Conservation (phyloP, 129 eudicot genomes). For the Pseudognaphalium luteoalbum region DNA sequence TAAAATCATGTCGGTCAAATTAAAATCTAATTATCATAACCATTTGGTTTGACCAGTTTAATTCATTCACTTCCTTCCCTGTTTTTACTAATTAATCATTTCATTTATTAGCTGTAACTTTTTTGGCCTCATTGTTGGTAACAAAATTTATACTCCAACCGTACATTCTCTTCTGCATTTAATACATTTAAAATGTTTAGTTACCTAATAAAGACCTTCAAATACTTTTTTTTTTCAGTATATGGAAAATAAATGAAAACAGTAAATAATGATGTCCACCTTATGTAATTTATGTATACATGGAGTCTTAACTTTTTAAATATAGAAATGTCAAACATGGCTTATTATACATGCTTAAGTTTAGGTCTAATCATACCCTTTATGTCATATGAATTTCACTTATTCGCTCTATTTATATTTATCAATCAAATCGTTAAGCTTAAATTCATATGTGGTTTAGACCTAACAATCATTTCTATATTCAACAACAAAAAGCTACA, state of each 20-base stretch:
- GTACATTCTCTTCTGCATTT: constrained; percentile 14
- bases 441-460: too few species aligned
- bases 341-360: too few species aligned
- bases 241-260: too few species aligned
- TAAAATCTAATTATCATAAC: constrained; percentile 24
- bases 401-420: too few species aligned
- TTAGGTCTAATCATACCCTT: too few species aligned
- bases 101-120: constrained; percentile 20
- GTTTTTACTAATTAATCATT: not conserved
- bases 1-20: constrained; percentile 66
- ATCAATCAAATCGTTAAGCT: too few species aligned
- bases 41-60: constrained; percentile 44
- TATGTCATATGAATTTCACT: too few species aligned
- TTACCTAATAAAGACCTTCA: not conserved
- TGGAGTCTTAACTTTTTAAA: not conserved
- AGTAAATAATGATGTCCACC: not conserved
- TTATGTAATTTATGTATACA: too few species aligned
- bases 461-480: too few species aligned
- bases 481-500: not conserved
- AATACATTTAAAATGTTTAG: not conserved
- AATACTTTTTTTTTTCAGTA: too few species aligned
- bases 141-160: constrained; percentile 10
- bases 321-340: too few species aligned
- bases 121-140: constrained; percentile 27
- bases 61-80: not conserved